Conservation (phyloP, 306 rosid species). For the Malus domestica region DNA sequence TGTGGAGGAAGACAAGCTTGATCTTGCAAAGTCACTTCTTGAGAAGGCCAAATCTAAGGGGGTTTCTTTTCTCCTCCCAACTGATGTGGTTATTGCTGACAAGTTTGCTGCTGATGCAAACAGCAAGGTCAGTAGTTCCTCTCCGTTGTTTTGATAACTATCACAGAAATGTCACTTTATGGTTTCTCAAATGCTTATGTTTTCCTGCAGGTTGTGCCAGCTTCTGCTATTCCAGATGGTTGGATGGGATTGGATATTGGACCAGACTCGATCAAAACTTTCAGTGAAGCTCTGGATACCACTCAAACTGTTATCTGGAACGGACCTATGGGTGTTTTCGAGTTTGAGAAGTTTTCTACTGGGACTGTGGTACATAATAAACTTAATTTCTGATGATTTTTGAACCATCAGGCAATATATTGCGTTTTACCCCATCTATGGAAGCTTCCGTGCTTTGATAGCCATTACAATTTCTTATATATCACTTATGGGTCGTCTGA, state of each 20-base stretch:
- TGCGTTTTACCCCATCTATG: neutral
- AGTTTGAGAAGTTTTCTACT: conserved; percentile 75
- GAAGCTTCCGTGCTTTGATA: neutral
- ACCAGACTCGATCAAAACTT: conserved; percentile 77
- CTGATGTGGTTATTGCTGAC: conserved; percentile 80
- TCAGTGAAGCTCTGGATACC: conserved; percentile 56
- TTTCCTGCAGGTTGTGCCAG: conserved; percentile 62
- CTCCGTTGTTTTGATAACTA: neutral
- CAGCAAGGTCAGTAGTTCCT: conserved; percentile 48
- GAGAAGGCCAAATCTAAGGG: conserved; percentile 87
- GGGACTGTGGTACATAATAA: conserved; percentile 67
- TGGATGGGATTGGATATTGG: conserved; percentile 99
- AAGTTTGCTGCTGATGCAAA: conserved; percentile 90
- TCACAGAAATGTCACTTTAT: neutral
- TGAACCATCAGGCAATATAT: neutral
- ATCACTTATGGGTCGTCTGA: neutral
- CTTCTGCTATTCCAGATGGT: conserved; percentile 74
- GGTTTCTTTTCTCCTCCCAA: conserved; percentile 79
- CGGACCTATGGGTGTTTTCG: conserved; percentile 99
- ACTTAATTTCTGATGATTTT: neutral
- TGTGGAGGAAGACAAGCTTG: conserved; percentile 80
- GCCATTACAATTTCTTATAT: no score
- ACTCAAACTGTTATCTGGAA: conserved; percentile 87
- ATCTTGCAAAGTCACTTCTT: conserved; percentile 63
- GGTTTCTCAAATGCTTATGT: neutral